These are phyloP conservation scores for Berkeleyomyces basicola DNA, from an alignment of 2,329 filamentous ascomycete genomes.

Conservation along the genomic window DNA sequence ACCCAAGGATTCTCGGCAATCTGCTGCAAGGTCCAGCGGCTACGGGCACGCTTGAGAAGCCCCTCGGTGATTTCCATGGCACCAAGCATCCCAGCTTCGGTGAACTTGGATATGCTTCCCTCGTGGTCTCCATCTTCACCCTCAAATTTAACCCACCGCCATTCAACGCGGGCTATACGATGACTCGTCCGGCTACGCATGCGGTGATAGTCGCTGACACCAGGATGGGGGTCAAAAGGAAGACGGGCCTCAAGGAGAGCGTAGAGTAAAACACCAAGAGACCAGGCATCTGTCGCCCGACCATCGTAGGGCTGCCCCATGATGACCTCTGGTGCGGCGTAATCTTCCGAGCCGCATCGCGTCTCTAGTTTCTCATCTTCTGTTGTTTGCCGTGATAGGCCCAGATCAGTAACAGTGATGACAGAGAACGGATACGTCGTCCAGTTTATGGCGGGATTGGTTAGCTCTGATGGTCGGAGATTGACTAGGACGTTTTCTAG, in stretches of 20 bases:
- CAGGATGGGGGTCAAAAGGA: constrained; percentile 80
- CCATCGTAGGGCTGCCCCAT: constrained; percentile 93
- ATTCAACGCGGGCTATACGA: constrained; percentile 88
- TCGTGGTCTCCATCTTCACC: constrained; percentile 81
- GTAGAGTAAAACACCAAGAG: constrained; percentile 81
- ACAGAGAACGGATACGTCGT: constrained; percentile 63
- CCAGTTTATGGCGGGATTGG: constrained; percentile 49
- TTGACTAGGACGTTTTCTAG: constrained; percentile 94
- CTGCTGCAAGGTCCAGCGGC: constrained; percentile 58
- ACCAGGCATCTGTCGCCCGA: constrained; percentile 84
- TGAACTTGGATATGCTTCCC: constrained; percentile 40
- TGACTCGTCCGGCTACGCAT: constrained; percentile 74
- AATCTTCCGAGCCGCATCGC: constrained; percentile 90
- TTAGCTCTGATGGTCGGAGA: constrained; percentile 49
- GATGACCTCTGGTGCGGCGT: constrained; percentile 89
- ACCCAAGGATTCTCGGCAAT: constrained; percentile 66
- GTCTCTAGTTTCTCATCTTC: constrained; percentile 83
- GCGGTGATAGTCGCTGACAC: constrained; percentile 57
- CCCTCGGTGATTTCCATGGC: constrained; percentile 72
- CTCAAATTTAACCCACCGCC: constrained; percentile 81
- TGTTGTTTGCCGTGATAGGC: constrained; percentile 70
- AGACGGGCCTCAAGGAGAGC: constrained; percentile 83
- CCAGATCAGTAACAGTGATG: constrained; percentile 79
- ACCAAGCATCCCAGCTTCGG: constrained; percentile 49
- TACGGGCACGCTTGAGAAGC: constrained; percentile 65